Evolutionary conservation across 2,329 filamentous ascomycete genomes (phyloP).

Genomic region (Talaromyces funiculosus): DNA sequence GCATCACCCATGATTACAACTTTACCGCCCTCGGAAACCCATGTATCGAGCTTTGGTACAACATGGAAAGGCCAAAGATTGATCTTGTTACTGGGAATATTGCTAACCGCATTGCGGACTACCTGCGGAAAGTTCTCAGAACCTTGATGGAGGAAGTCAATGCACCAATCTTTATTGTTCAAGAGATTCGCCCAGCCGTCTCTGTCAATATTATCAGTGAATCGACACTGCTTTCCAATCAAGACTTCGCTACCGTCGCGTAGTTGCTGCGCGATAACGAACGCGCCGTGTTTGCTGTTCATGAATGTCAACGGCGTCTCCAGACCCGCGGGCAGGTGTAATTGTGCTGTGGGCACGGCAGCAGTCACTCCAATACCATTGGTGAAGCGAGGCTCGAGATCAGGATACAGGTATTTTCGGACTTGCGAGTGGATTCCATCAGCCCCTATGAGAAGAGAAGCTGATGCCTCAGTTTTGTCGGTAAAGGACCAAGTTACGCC

Average conservation of each 20-base stretch:
- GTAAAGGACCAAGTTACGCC: constrained; percentile 44
- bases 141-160: constrained; percentile 24
- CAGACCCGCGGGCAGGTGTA: constrained; percentile 14
- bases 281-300: constrained; percentile 30
- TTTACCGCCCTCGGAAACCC: not conserved
- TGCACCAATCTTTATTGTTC: constrained; percentile 7
- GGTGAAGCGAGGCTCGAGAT: constrained; percentile 46
- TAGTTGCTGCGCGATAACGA: constrained; percentile 36
- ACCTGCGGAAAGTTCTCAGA: constrained; percentile 19
- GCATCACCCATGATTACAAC: constrained; percentile 47
- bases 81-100: constrained; percentile 7
- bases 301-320: constrained; percentile 28
- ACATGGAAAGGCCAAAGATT: constrained; percentile 13
- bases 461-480: constrained; percentile 39
- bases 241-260: constrained; percentile 30
- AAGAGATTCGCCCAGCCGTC: constrained; percentile 26
- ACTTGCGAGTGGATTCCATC: constrained; percentile 58
- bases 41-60: constrained; percentile 12
- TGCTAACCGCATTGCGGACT: constrained; percentile 10
- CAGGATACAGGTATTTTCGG: constrained; percentile 47
- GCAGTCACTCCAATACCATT: constrained; percentile 31
- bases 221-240: constrained; percentile 28
- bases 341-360: constrained; percentile 10
- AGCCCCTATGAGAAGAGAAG: constrained; percentile 49
- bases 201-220: not conserved